Base-by-base conservation (phyloP, 768 basidiomycete species). In the Boletus rubropictus region DNA sequence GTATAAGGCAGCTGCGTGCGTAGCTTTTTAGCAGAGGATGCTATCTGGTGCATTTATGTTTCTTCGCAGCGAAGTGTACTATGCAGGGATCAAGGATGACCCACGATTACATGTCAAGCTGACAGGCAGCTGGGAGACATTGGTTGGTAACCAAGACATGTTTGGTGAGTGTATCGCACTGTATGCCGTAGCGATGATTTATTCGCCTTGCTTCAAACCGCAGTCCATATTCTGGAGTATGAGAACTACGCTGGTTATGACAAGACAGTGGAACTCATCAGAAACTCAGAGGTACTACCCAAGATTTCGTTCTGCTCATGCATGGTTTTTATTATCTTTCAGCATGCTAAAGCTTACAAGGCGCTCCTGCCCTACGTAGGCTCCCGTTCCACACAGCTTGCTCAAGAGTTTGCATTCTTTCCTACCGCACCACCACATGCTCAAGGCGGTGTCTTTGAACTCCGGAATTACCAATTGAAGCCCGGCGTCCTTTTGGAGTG, bases 391-490 rank as follows among this genome's bases (percentile, higher is more conserved):
- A 76, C 77, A 14, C 91, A 95, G 56, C 77, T 95, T 39, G 82
- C 79, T 56, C 90, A 92, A 63, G 95, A 99, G 64, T 99, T 99
- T 68, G 90, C 89, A 1, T 95, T 97, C 71, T 82, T 94, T 62
- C 91, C 93, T 6, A 89, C 92, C 2, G 79, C 89, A 17, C 91
- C 93, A 28, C 93, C 94, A 5, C 85, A 78, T 55, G 75, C 81
- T 5, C 79, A 86, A 55, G 95, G 94, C 6, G 95, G 96, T 5
- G 74, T 99, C 38, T 99, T 96, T 62, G 96, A 99, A 69, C 72
- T 98, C 57, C 78, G 96, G 57, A 82, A 78, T 31, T 99, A 99
- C 69, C 82, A 82, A 62, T 69, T 96, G 48, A 82, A 85, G 58
- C 89, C 95, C 4, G 96, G 96, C 7, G 82, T 86, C 7, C 73